phyloP scores from a whole-genome alignment of 768 basidiomycete genomes.

The Boletellus emodensis region DNA sequence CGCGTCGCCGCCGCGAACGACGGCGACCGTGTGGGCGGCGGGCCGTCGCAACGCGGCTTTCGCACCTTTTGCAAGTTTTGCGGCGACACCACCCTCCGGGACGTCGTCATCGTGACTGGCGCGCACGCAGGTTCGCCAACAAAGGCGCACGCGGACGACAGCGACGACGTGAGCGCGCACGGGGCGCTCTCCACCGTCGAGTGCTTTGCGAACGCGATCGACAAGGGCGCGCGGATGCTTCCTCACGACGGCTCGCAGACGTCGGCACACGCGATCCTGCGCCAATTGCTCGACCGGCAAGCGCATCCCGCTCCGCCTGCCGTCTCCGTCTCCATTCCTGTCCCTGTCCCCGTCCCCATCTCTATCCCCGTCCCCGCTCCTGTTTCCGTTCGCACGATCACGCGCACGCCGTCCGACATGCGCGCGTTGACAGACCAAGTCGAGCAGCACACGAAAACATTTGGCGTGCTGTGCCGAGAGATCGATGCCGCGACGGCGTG shows the following conservation, averaged over 20 bases:
- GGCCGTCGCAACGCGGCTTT: slow-evolving; percentile 42
- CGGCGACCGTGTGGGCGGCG: slow-evolving; percentile 42
- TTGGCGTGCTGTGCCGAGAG: slow-evolving; percentile 38
- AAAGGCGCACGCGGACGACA: slow-evolving; percentile 28
- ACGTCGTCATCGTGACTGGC: slow-evolving; percentile 47
- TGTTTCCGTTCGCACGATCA: slow-evolving; percentile 34
- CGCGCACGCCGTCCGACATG: slow-evolving; percentile 39
- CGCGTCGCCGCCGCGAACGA: slow-evolving; percentile 26
- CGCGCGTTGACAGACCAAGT: slow-evolving; percentile 43
- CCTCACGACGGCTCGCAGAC: slow-evolving; percentile 38
- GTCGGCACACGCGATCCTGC: slow-evolving; percentile 45
- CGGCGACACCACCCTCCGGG: slow-evolving; percentile 41
- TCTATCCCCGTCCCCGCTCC: too few species aligned
- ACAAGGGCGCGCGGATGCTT: slow-evolving; percentile 41
- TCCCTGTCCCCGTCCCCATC: too few species aligned
- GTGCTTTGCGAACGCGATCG: slow-evolving; percentile 45
- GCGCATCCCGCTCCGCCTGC: too few species aligned
- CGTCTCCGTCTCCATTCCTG: too few species aligned
- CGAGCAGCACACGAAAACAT: slow-evolving; percentile 39
- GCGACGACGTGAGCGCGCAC: slow-evolving; percentile 34
- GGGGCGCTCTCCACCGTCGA: slow-evolving; percentile 33
- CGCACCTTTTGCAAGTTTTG: slow-evolving; percentile 47
- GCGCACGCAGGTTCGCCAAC: slow-evolving; percentile 34
- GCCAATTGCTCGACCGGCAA: slow-evolving; percentile 33
- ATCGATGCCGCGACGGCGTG: slow-evolving; percentile 37